Evolutionary conservation across 2,329 filamentous ascomycete genomes (phyloP), one percentile per base, ranked within the genome.

Genomic region (Neofusicoccum laricinum): DNA sequence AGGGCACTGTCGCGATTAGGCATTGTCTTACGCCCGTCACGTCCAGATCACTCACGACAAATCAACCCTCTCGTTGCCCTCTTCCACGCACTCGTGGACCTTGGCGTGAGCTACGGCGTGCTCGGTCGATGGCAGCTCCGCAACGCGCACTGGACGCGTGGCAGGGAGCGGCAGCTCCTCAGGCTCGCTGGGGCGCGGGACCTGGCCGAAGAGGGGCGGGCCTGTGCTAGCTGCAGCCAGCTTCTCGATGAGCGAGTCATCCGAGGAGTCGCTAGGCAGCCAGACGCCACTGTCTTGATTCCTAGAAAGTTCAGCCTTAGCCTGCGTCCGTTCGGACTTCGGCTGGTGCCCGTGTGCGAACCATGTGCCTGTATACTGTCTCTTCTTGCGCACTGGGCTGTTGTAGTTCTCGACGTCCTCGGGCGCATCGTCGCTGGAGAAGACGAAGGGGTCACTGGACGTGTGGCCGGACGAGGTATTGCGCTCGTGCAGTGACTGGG

Each of bases 251-350:
- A 77, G 76, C 59, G 85, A 83, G 11, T 80, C 77, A 36, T 82
- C 79, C 40, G 77, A 79, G 32, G 74, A 77, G 68, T 90, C 88
- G 66, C 86, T 89, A 3, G 83, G 86, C 78, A 92, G 82, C 76
- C 84, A 92, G 2, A 92, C 84, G 58, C 87, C 88, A 73, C 88
- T 91, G 75, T 92, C 90, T 64, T 85, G 78, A 68, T 89, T 85
- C 59, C 86, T 81, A 69, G 81, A 78, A 61, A 90, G 79, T 14
- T 80, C 80, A 43, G 86, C 81, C 73, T 84, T 87, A 40, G 45
- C 11, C 40, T 53, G 32, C 34, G 69, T 73, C 69, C 78, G 79
- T 12, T 25, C 41, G 58, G 58, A 61, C 32, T 40, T 50, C 25
- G 58, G 32, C 72, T 30, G 69, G 76, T 64, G 68, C 36, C 36